These are phyloP conservation scores for Sclerotinia sclerotiorum DNA, from an alignment of 2,329 filamentous ascomycete species.

Conservation along the genomic window DNA sequence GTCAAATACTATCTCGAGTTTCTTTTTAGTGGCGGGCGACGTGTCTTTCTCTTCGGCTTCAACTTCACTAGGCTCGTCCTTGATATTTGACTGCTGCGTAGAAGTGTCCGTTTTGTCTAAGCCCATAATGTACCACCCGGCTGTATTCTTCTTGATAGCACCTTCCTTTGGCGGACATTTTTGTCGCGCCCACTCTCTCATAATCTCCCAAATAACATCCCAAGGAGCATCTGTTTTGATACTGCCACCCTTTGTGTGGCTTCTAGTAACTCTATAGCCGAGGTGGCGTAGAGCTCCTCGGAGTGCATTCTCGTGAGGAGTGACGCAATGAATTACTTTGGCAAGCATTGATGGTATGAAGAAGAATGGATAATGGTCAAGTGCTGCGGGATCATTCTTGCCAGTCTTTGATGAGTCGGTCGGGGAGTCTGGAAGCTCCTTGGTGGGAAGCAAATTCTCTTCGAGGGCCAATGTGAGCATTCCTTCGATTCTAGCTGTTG, in stretches of 20 bases:
- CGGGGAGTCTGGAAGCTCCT: slow-evolving; percentile 32
- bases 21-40: slow-evolving; percentile 37
- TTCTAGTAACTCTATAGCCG: slow-evolving; percentile 80
- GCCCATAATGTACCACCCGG: slow-evolving; percentile 69
- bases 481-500: slow-evolving; percentile 77
- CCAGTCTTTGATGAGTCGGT: slow-evolving; percentile 45
- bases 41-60: slow-evolving; percentile 23
- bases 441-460: slow-evolving; percentile 49
- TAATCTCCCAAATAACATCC: slow-evolving; percentile 86
- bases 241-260: slow-evolving; percentile 84
- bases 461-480: slow-evolving; percentile 90
- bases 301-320: slow-evolving; percentile 75
- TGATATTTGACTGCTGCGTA: slow-evolving; percentile 24
- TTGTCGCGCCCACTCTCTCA: slow-evolving; percentile 87
- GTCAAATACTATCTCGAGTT: slow-evolving; percentile 67
- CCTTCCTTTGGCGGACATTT: slow-evolving; percentile 74
- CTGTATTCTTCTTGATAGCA: slow-evolving; percentile 65
- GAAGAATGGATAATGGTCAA: slow-evolving; percentile 83
- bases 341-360: slow-evolving; percentile 74
- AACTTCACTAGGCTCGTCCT: not conserved
- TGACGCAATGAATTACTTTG: slow-evolving; percentile 74
- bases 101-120: slow-evolving; percentile 34
- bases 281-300: slow-evolving; percentile 77
- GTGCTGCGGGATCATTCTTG: slow-evolving; percentile 55
- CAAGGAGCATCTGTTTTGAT: slow-evolving; percentile 94